Percentiles rank a stretch among this genome's conserved stretches.
These are phyloP conservation scores for Sordariomycetes sp. DNA, from an alignment of 2,329 filamentous ascomycete species.

Conservation along the genomic window DNA sequence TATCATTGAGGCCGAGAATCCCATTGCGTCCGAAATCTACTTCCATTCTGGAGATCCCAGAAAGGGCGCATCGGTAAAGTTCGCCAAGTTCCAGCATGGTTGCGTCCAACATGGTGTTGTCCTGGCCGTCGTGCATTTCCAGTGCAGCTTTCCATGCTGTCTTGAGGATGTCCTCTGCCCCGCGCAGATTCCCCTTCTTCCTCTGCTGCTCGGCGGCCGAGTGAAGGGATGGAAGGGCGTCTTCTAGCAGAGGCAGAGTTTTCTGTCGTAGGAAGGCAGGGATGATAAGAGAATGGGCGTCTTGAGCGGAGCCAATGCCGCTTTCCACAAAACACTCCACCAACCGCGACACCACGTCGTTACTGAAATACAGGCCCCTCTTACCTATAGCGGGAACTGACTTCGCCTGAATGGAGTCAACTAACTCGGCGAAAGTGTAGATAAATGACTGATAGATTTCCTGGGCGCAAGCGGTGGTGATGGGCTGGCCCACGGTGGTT, in stretches of 20 bases:
- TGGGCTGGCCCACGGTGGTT: neutral
- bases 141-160: too few relatives aligned
- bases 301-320: conserved; percentile 1
- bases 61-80: too few relatives aligned
- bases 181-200: too few relatives aligned
- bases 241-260: neutral
- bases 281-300: neutral
- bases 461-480: neutral
- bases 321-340: neutral
- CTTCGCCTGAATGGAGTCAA: neutral
- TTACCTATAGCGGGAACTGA: neutral
- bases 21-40: too few relatives aligned
- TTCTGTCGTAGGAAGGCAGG: neutral
- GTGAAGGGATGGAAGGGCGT: too few relatives aligned
- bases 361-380: neutral
- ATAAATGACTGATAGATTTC: neutral
- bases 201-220: too few relatives aligned
- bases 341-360: neutral
- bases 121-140: neutral
- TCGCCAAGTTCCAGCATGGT: too few relatives aligned
- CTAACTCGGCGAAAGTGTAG: neutral
- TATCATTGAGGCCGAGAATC: too few relatives aligned
- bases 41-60: too few relatives aligned
- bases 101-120: neutral
- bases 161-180: too few relatives aligned